A percentile compares a stretch with the other conserved stretches of the same genome.
Evolutionary conservation across 2,329 filamentous ascomycete genomes (phyloP).

Genomic region (Periconia macrospinosa): DNA sequence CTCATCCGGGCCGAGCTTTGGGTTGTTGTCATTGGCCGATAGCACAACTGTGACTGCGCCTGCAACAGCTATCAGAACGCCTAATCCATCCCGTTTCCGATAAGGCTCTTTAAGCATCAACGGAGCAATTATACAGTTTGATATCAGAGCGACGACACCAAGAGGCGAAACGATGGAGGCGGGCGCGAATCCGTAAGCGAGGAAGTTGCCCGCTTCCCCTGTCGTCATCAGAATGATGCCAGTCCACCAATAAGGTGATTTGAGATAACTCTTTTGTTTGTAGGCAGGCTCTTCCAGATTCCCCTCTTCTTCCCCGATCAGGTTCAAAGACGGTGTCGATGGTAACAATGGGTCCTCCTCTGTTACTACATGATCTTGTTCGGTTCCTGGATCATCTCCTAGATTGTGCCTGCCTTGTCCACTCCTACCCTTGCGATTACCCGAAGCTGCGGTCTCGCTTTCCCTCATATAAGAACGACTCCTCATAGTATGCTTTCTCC

Average conservation of each 20-base stretch:
- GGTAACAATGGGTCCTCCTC: constrained; percentile 40
- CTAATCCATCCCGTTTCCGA: constrained; percentile 79
- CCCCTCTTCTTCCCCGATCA: constrained; percentile 32
- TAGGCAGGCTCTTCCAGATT: constrained; percentile 43
- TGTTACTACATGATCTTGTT: constrained; percentile 8
- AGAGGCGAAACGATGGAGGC: constrained; percentile 96
- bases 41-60: constrained; percentile 92
- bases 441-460: constrained; percentile 30
- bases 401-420: constrained; percentile 8
- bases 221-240: constrained; percentile 91
- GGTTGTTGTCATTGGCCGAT: constrained; percentile 86
- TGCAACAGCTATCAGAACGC: constrained; percentile 81
- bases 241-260: constrained; percentile 94
- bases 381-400: background rate
- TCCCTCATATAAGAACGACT: constrained; percentile 49
- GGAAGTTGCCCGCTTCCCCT: constrained; percentile 92
- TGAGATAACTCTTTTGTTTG: constrained; percentile 74
- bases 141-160: constrained; percentile 93
- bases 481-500: constrained; percentile 25
- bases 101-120: constrained; percentile 92
- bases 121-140: constrained; percentile 95
- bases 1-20: constrained; percentile 85
- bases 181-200: constrained; percentile 96
- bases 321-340: constrained; percentile 18
- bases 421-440: background rate